Percentiles rank a stretch among this genome's conserved stretches.
Conservation (phyloP, 108 stramenopile genomes). For the Aurantiochytrium sp. region DNA sequence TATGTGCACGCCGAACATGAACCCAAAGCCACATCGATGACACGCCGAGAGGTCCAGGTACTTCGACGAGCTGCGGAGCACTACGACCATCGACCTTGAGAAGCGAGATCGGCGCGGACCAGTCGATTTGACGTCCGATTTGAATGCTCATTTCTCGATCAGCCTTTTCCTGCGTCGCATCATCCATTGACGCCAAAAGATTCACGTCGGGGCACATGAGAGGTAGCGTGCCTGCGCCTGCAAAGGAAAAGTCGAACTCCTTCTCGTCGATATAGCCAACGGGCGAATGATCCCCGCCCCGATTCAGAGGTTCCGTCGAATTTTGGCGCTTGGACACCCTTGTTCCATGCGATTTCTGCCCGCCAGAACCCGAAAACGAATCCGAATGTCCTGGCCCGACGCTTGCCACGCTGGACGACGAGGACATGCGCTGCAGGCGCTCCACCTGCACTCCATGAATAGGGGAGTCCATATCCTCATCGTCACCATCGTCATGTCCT, state of each 20-base stretch:
- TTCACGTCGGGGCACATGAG: slow-evolving; percentile 15
- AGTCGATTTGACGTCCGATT: not conserved
- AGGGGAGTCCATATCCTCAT: not conserved
- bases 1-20: not conserved
- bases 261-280: not conserved
- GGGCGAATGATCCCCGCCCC: not conserved
- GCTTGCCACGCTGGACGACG: not conserved
- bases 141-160: not conserved
- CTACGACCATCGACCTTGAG: not conserved
- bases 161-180: not conserved
- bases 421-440: not conserved
- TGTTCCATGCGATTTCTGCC: too few relatives aligned
- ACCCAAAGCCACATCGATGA: slow-evolving; percentile 1
- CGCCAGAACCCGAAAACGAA: too few relatives aligned
- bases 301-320: too few relatives aligned
- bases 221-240: not conserved
- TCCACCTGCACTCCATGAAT: not conserved
- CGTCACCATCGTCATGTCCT: not conserved
- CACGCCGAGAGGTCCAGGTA: not conserved
- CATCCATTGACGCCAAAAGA: not conserved
- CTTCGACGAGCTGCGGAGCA: not conserved
- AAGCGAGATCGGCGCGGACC: not conserved
- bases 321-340: too few relatives aligned
- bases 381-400: not conserved
- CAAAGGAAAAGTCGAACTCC: not conserved